Base-by-base conservation (phyloP, 176 grass and related monocot genomes). In the Elymus sibiricus region DNA sequence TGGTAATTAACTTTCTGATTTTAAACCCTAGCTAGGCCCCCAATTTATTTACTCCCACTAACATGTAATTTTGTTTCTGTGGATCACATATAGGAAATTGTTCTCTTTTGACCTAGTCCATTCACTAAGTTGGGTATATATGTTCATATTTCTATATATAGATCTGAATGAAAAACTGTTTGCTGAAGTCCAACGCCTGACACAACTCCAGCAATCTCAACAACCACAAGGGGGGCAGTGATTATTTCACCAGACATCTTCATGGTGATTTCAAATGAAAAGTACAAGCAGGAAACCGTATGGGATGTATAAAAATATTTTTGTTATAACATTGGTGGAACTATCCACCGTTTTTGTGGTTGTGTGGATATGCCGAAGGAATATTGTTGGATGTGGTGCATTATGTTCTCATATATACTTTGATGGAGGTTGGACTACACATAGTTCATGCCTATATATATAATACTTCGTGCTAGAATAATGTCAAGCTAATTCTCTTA, bases 161-260 rank as follows among this genome's bases (percentile, higher is more conserved):
- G 92, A 66, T 82, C 78, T 91, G 64, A 89, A 89, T 61, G 76
- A 94, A 47, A 80, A 83, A 64, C 78, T 94, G 16, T 87, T 39
- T 32, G 86, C 29, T 0, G 86, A 91, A 79, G 82, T 94, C 31
- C 74, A 82, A 26, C 42, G 75, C 73, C 44, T 47, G 22, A 46
- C 40, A 32, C 17, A 7, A 6, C 40, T 5, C 22, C 64, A 82
- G 21, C 27, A 90, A 35, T 62, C 69, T 58, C 89, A 75, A 35
- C 9, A 81, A 37, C 17, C 34, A 9, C 11, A 19, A 2, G 34
- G 24, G 17, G 9, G 42, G 0, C 13, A 28, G 1, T 79, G 15
- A 29, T 11, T 29, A 32, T 66, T 3, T 32, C 26, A 15, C 27
- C 24, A 74, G 2, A 16, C 15, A 74, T 13, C 5, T 74, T 74